phyloP scores from a whole-genome alignment of 352 stramenopile genomes.

The Phytophthora ramorum region DNA sequence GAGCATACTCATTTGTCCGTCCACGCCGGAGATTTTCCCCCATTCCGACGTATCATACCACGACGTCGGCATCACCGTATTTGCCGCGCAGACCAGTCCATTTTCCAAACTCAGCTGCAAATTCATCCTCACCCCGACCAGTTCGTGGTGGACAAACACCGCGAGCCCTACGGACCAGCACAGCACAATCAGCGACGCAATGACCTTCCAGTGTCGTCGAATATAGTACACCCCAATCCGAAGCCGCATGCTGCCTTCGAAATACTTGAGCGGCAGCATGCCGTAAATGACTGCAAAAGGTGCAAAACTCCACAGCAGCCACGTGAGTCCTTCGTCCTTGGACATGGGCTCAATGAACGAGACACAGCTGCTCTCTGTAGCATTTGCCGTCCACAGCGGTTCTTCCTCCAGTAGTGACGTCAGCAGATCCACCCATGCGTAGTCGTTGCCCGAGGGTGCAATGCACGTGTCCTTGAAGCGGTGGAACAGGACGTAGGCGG shows the following conservation, averaged over 20 bases:
- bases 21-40: slow-evolving; percentile 37
- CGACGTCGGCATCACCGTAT: slow-evolving; percentile 43
- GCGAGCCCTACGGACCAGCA: slow-evolving; percentile 69
- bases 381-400: slow-evolving; percentile 6
- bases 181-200: slow-evolving; percentile 69
- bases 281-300: slow-evolving; percentile 68
- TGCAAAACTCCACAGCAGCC: slow-evolving; percentile 66
- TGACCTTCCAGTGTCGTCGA: slow-evolving; percentile 76
- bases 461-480: slow-evolving; percentile 52
- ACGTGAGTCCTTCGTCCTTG: slow-evolving; percentile 42
- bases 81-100: slow-evolving; percentile 51
- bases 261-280: slow-evolving; percentile 70
- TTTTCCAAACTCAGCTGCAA: slow-evolving; percentile 47
- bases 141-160: slow-evolving; percentile 69
- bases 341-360: slow-evolving; percentile 34
- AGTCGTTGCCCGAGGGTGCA: slow-evolving; percentile 37
- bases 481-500: slow-evolving; percentile 61
- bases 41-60: slow-evolving; percentile 63
- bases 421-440: slow-evolving; percentile 35
- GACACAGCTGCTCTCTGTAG: slow-evolving; percentile 36
- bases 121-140: slow-evolving; percentile 51
- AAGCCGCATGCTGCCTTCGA: slow-evolving; percentile 71
- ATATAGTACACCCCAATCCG: slow-evolving; percentile 81
- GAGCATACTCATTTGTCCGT: slow-evolving; percentile 52
- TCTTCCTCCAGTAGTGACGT: slow-evolving; percentile 22